These are phyloP conservation scores for Picea sitchensis DNA, from an alignment of 75 land plant species.

Conservation along the genomic window DNA sequence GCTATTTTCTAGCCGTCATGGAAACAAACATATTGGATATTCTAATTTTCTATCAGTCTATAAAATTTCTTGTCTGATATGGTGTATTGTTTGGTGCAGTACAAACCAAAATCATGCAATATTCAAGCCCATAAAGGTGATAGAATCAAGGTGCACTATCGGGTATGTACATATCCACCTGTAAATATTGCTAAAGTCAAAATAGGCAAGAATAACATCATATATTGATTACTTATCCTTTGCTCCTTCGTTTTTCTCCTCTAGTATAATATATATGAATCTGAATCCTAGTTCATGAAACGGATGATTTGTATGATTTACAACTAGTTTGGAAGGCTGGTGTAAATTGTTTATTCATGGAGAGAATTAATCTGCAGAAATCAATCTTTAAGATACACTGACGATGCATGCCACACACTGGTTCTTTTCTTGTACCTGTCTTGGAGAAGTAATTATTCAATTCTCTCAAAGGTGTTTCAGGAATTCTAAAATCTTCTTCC, in stretches of 20 bases:
- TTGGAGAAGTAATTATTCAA: not conserved
- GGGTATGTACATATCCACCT: constrained; percentile 41
- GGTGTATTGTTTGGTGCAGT: constrained; percentile 31
- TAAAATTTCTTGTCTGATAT: not conserved
- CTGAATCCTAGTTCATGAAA: not conserved
- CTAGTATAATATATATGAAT: not conserved
- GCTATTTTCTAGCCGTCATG: not conserved
- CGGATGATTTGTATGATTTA: not conserved
- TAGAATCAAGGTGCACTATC: constrained; percentile 82
- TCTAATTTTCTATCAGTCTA: not conserved
- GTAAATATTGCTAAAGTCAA: not conserved
- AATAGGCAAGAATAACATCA: not conserved
- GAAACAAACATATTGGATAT: not conserved
- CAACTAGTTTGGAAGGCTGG: not conserved
- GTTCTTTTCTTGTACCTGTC: not conserved
- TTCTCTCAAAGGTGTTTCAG: not conserved
- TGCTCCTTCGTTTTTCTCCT: not conserved
- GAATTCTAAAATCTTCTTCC: not conserved
- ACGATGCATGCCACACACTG: not conserved
- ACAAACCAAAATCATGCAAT: constrained; percentile 77
- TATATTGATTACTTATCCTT: not conserved
- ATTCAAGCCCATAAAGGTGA: constrained; percentile 97
- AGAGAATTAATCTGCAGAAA: not conserved
- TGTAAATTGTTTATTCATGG: not conserved
- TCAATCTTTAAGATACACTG: not conserved